Base-by-base conservation (phyloP, 2,329 filamentous ascomycete species). In the Colletotrichum orchidophilum region DNA sequence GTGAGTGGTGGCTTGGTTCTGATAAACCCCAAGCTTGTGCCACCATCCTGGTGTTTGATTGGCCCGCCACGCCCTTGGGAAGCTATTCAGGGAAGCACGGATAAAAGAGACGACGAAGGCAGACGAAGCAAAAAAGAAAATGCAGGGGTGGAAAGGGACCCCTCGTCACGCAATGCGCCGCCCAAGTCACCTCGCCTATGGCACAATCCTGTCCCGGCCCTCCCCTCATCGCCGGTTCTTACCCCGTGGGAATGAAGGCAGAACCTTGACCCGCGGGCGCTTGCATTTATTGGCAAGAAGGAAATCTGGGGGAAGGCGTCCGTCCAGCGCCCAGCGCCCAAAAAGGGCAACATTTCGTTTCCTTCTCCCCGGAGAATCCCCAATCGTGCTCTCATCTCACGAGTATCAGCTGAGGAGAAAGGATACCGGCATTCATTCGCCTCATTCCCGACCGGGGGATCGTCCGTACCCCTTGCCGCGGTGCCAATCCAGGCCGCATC, bases 261-360 rank as follows among this genome's bases (percentile, higher is more conserved):
- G 21, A 62, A 50, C 62, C 67, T 58, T 66, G 62, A 60, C 53
- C 62, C 67, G 63, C 67, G 70, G 70, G 53, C 66, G 67, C 70
- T 62, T 71, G 70, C 70, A 66, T 73, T 66, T 67, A 59, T 66
- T 66, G 67, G 59, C 70, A 71, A 63, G 31, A 59, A 46, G 39
- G 62, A 63, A 71, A 73, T 60, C 71, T 35, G 71, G 71, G 70
- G 71, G 55, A 71, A 31, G 18, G 18, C 18, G 39, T 21, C 39
- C 18, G 39, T 8, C 39, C 55, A 63, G 39, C 42, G 26, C 49
- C 42, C n/a, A n/a, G n/a, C n/a, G 31, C 29, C 27, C 66, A 62
- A 50, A 60, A 59, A 52, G 31, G 42, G 15, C 46, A 35, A 18
- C 1, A 15, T 29, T 9, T 24, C 9, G 33, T 2, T 29, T 57